Evolutionary conservation across 345 rosid genomes (phyloP).

Genomic region (Dipteronia dyeriana): DNA sequence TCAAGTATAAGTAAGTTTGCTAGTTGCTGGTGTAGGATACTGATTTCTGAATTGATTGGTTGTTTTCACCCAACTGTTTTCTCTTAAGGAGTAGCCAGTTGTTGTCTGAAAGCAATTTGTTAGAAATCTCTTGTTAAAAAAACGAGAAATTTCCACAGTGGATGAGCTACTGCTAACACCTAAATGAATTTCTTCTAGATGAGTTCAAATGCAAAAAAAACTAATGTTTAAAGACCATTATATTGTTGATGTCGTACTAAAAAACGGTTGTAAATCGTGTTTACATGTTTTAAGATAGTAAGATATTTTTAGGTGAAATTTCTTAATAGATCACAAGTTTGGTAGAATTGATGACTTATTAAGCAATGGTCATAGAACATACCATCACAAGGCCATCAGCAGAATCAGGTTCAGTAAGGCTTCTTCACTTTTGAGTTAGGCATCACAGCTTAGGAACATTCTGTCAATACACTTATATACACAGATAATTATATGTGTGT

Average conservation of each 20-base stretch:
- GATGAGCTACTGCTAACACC: not conserved
- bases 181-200: not conserved
- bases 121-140: not conserved
- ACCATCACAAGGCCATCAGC: not conserved
- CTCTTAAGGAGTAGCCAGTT: not conserved
- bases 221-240: not conserved
- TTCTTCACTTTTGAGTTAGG: not conserved
- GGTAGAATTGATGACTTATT: not conserved
- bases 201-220: not conserved
- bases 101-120: not conserved
- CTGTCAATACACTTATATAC: too few species aligned
- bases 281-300: not conserved
- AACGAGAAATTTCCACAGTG: not conserved
- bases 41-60: not conserved
- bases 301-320: not conserved
- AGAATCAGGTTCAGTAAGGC: not conserved
- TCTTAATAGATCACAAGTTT: not conserved
- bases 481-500: too few species aligned
- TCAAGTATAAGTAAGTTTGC: conserved; percentile 12
- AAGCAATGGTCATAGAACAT: not conserved
- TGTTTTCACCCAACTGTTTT: not conserved
- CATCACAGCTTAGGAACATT: too few species aligned
- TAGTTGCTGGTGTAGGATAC: not conserved
- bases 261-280: not conserved
- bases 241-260: not conserved